phyloP scores from a whole-genome alignment of 1,139 yeast genomes.

The Saccharomyces pastorianus region DNA sequence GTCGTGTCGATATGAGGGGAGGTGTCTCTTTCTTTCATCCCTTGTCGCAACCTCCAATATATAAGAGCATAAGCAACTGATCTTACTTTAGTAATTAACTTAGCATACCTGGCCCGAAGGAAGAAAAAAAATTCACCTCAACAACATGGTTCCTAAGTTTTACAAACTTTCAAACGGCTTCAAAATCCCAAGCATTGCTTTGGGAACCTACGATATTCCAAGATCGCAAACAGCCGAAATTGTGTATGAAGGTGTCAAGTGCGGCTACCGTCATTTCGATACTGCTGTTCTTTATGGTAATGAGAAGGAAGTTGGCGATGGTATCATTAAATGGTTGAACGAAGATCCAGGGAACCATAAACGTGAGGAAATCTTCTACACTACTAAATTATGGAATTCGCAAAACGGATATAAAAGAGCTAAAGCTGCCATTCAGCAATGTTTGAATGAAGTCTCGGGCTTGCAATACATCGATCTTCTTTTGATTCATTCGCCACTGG shows the following conservation, averaged over 20 bases:
- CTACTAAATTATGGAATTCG: constrained; percentile 58
- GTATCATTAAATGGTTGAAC: constrained; percentile 46
- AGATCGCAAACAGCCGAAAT: constrained; percentile 35
- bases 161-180: constrained; percentile 37
- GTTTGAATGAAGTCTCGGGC: constrained; percentile 43
- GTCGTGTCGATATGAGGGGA: neutral
- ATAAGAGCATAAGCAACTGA: neutral
- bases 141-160: constrained; percentile 13
- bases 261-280: constrained; percentile 67
- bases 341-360: constrained; percentile 39
- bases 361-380: constrained; percentile 58
- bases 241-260: constrained; percentile 46
- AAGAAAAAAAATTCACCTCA: neutral
- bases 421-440: constrained; percentile 43
- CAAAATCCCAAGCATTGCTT: constrained; percentile 49
- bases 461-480: constrained; percentile 41
- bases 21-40: neutral
- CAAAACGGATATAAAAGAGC: constrained; percentile 56
- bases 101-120: neutral
- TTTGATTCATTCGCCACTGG: constrained; percentile 54
- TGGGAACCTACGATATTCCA: constrained; percentile 50
- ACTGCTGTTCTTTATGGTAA: constrained; percentile 53
- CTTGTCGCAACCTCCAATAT: neutral
- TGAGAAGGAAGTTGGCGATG: constrained; percentile 45
- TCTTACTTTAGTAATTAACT: neutral